phyloP scores from a whole-genome alignment of 768 basidiomycete species.

The Basidioascus undulatus region DNA sequence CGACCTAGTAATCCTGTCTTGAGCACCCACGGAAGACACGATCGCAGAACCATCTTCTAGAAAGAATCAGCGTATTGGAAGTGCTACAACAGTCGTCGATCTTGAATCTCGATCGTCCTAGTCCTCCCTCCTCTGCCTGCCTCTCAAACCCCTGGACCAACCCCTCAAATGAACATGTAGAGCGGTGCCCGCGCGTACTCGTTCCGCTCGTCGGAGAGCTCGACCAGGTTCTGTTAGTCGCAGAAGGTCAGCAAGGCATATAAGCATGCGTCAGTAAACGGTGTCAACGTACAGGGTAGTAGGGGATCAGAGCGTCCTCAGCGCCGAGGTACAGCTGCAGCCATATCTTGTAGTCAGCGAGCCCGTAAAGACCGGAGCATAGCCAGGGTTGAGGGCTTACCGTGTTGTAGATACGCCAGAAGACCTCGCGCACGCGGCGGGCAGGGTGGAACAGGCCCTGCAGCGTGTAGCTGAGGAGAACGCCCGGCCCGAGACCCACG shows the following conservation, averaged over 20 bases:
- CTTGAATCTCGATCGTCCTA: no score
- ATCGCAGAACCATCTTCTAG: no score
- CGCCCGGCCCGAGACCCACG: constrained; percentile 78
- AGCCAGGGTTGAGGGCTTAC: no score
- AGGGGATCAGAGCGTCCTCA: constrained; percentile 73
- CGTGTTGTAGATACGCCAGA: constrained; percentile 91
- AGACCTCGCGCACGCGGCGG: constrained; percentile 87
- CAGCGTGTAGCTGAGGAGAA: constrained; percentile 70
- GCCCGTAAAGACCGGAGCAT: not conserved
- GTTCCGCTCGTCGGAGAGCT: constrained; percentile 76
- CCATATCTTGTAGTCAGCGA: constrained; percentile 9
- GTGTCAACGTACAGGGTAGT: constrained; percentile 33
- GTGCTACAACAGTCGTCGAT: no score
- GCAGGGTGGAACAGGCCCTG: constrained; percentile 96
- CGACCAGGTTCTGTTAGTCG: constrained; percentile 43
- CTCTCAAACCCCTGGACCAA: no score
- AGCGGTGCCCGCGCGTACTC: constrained; percentile 63
- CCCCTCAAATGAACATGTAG: constrained; percentile 55
- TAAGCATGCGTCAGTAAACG: not conserved
- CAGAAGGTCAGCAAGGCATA: not conserved
- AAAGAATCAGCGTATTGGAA: no score
- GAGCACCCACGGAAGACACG: no score
- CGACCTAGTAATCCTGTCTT: no score
- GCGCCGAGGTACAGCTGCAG: constrained; percentile 73
- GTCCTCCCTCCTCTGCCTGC: no score